Conservation (phyloP, 164 flowering plant genomes). For the Aristolochia californica region DNA sequence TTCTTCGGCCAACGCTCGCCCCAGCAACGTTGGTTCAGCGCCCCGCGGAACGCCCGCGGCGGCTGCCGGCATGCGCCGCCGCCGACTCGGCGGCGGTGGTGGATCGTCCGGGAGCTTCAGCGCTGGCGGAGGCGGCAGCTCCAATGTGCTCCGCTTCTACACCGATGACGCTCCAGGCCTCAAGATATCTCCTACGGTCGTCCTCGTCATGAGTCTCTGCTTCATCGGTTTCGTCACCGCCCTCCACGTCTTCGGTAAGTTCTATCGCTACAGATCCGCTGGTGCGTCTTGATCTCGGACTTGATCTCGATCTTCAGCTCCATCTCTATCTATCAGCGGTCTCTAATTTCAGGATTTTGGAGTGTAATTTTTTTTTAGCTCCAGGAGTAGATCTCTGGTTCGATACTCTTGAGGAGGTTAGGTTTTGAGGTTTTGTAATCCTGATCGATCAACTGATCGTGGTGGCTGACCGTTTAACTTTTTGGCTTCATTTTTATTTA, state of each 20-base stretch:
- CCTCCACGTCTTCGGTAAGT: conserved; percentile 87
- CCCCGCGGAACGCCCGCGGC: conserved; percentile 79
- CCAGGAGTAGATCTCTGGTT: too few species aligned
- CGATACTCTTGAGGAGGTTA: too few species aligned
- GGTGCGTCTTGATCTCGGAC: conserved; percentile 22
- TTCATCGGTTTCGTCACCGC: conserved; percentile 91
- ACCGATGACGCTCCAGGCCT: conserved; percentile 86
- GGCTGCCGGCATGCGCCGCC: conserved; percentile 60
- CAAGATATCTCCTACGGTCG: conserved; percentile 79
- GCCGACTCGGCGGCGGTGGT: conserved; percentile 20
- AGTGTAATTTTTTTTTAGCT: too few species aligned
- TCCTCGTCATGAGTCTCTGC: conserved; percentile 85
- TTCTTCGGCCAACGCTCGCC: conserved; percentile 39
- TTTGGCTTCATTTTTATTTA: too few species aligned
- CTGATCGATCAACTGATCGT: too few species aligned
- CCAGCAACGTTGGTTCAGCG: conserved; percentile 35
- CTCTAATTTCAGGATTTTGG: too few species aligned
- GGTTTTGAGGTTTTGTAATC: too few species aligned
- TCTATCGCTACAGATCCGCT: conserved; percentile 53
- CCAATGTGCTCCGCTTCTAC: conserved; percentile 78
- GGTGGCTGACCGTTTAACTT: too few species aligned
- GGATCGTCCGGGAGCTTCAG: conserved; percentile 13
- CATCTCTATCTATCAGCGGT: background rate
- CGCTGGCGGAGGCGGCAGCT: conserved; percentile 24
- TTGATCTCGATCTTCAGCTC: background rate